These are phyloP conservation scores for Saururus chinensis DNA, from an alignment of 164 flowering plant genomes.

Conservation along the genomic window DNA sequence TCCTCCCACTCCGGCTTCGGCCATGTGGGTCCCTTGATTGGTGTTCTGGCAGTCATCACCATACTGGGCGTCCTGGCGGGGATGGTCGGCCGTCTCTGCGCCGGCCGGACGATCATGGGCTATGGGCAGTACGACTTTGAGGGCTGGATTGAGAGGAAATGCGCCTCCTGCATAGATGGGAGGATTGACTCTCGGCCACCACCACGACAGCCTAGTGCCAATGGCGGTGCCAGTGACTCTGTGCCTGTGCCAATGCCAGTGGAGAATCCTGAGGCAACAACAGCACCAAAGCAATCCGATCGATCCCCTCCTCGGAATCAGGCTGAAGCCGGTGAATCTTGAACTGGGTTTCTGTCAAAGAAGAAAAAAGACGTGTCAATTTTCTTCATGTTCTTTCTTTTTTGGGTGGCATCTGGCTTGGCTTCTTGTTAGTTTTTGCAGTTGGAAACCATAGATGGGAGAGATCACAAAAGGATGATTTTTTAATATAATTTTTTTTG, in stretches of 20 bases:
- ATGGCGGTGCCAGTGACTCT: conserved; percentile 6
- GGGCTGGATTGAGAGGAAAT: conserved; percentile 62
- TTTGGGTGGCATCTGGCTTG: background rate
- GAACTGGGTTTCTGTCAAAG: background rate
- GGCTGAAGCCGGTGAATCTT: conserved; percentile 11
- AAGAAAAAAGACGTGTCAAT: background rate
- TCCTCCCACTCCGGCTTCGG: conserved; percentile 37
- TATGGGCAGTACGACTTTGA: conserved; percentile 49
- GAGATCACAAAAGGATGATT: conserved; percentile 3
- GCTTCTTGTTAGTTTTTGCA: background rate
- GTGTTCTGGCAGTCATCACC: conserved; percentile 49
- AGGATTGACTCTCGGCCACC: conserved; percentile 20
- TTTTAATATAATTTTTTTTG: background rate
- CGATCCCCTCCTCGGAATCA: no score
- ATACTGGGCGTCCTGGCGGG: conserved; percentile 52
- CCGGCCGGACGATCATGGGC: conserved; percentile 62
- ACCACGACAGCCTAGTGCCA: conserved; percentile 3
- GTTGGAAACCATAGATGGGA: conserved; percentile 5
- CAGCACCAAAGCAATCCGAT: conserved; percentile 5
- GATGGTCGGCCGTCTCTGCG: conserved; percentile 65
- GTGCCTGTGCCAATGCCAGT: conserved; percentile 16
- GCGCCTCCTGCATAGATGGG: conserved; percentile 62
- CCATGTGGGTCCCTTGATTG: conserved; percentile 72
- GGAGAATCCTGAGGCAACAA: conserved; percentile 17
- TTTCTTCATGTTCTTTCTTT: background rate